A percentile compares a stretch with the other conserved stretches of the same genome.
Conservation (phyloP, 2,329 filamentous ascomycete genomes). For the Diaporthe humulicola region DNA sequence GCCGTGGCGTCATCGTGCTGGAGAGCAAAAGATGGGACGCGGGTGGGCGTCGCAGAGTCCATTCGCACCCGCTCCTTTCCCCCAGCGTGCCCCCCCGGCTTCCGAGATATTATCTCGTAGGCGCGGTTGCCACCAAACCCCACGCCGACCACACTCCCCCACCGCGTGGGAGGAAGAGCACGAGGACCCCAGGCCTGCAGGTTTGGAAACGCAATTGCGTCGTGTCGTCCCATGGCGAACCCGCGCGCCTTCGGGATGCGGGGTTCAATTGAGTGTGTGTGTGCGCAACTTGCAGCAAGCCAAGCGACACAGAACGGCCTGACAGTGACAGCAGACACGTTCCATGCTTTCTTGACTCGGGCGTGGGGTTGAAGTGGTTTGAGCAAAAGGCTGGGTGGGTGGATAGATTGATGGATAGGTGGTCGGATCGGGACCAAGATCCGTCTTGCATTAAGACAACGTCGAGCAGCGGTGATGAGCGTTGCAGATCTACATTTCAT, state of each 20-base stretch:
- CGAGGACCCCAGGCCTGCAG: slow-evolving; percentile 23
- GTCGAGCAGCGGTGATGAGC: slow-evolving; percentile 21
- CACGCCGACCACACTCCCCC: not conserved
- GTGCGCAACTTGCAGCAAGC: not conserved
- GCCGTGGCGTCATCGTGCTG: slow-evolving; percentile 32
- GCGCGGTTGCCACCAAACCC: slow-evolving; percentile 26
- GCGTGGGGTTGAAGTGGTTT: slow-evolving; percentile 25
- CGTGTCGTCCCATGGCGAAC: slow-evolving; percentile 4
- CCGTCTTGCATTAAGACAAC: slow-evolving; percentile 20
- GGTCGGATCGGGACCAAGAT: slow-evolving; percentile 31
- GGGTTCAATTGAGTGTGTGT: not conserved
- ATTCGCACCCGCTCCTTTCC: no score
- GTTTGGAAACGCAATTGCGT: slow-evolving; percentile 22
- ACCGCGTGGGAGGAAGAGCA: slow-evolving; percentile 8
- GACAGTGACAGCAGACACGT: slow-evolving; percentile 24
- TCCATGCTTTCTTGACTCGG: slow-evolving; percentile 22
- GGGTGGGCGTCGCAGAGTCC: not conserved
- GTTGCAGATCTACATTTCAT: slow-evolving; percentile 32
- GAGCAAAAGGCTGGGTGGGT: not conserved
- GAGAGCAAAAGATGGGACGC: not conserved
- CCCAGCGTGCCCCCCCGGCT: not conserved
- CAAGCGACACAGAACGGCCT: slow-evolving; percentile 2
- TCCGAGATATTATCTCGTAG: slow-evolving; percentile 26
- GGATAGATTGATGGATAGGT: not conserved
- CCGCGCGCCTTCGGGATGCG: slow-evolving; percentile 9